Conservation (phyloP, 2,329 filamentous ascomycete genomes). For the Zasmidium cellare region DNA sequence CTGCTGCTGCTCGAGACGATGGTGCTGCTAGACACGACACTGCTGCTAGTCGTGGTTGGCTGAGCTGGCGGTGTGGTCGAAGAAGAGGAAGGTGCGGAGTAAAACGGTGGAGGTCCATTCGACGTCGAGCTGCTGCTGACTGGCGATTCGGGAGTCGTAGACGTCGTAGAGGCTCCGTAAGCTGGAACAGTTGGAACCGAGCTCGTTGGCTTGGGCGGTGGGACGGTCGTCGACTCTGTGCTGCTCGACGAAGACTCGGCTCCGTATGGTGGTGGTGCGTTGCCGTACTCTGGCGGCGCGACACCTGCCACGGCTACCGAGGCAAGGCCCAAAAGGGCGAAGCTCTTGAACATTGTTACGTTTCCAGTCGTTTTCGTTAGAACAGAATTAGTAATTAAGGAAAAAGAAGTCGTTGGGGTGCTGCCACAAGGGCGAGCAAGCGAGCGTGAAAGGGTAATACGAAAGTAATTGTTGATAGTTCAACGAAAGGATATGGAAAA, state of each 20-base stretch:
- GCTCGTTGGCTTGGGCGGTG: not conserved
- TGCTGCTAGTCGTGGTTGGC: not conserved
- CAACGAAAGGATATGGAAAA: slow-evolving; percentile 2
- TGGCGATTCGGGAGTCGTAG: not conserved
- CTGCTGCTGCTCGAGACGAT: not conserved
- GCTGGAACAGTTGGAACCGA: not conserved
- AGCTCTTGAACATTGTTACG: slow-evolving; percentile 14
- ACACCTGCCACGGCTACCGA: slow-evolving; percentile 11
- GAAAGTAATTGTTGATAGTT: not conserved
- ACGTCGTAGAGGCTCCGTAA: not conserved
- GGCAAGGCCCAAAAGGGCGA: slow-evolving; percentile 19
- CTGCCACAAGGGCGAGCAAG: not conserved
- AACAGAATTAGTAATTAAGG: slow-evolving; percentile 13
- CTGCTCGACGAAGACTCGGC: not conserved
- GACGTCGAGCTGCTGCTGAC: not conserved
- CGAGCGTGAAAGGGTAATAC: not conserved
- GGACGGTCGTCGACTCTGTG: not conserved
- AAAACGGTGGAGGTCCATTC: not conserved
- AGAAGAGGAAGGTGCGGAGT: not conserved
- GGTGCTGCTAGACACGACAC: not conserved
- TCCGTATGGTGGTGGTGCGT: slow-evolving; percentile 6
- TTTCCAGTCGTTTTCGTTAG: slow-evolving; percentile 5
- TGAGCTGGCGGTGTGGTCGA: not conserved
- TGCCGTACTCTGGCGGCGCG: slow-evolving; percentile 10
- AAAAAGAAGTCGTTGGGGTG: slow-evolving; percentile 2